Conservation (phyloP, 257 asterid genomes). For the Nyctanthes arbortristis region DNA sequence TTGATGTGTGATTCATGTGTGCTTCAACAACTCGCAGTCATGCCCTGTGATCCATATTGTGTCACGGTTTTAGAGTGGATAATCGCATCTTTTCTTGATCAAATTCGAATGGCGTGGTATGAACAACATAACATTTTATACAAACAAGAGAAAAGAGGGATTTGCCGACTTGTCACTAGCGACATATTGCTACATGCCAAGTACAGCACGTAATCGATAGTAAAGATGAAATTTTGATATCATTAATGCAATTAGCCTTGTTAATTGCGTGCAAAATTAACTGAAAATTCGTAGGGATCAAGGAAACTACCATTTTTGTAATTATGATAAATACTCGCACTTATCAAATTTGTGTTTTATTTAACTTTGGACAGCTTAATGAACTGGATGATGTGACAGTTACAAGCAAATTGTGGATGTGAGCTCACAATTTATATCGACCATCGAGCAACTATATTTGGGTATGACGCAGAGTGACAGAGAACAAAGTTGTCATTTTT, state of each 20-base stretch:
- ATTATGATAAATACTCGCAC: background rate
- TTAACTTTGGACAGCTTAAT: background rate
- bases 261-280: constrained; percentile 43
- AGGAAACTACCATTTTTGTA: background rate
- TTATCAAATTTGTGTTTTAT: too few species aligned
- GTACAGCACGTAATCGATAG: constrained; percentile 8
- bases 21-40: background rate
- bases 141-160: constrained; percentile 16
- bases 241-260: constrained; percentile 58
- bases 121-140: constrained; percentile 24
- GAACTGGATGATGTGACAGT: too few species aligned
- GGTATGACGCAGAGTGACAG: too few species aligned
- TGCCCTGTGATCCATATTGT: background rate
- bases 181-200: constrained; percentile 36
- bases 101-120: background rate
- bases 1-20: constrained; percentile 40
- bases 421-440: too few species aligned
- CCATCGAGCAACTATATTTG: too few species aligned
- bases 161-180: constrained; percentile 10
- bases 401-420: too few species aligned
- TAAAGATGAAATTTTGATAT: constrained; percentile 12
- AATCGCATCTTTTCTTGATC: constrained; percentile 8
- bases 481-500: too few species aligned
- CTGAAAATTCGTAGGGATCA: constrained; percentile 17
- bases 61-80: background rate